Base-by-base conservation (phyloP, 2,329 filamentous ascomycete species). In the Claviceps digitariae region DNA sequence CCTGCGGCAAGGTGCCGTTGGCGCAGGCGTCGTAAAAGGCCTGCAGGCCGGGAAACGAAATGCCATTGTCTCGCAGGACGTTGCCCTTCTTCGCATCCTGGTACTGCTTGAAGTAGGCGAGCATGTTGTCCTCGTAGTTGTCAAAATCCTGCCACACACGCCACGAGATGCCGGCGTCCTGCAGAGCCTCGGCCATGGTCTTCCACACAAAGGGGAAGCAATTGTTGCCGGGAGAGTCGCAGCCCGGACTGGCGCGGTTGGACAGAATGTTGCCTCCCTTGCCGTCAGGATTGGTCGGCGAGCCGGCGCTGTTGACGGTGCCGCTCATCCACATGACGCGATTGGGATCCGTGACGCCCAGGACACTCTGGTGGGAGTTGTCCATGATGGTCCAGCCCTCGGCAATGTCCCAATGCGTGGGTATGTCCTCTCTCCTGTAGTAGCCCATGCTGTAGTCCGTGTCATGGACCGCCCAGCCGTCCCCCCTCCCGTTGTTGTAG, bases 141-240 rank as follows among this genome's bases (percentile, higher is more conserved):
- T 76, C 67, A 21, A 64, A 67, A 51, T 73, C 67, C 58, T 76
- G 74, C 61, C 68, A 76, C 4, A 75, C 66, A 52, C 75, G 72
- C 75, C 75, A 78, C 4, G 71, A 71, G 51, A 74, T 69, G 41
- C 69, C 72, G 4, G 71, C 69, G 23, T 72, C 67, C 58, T 76
- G 67, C 44, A 75, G 74, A 54, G 71, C 66, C 56, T 77, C 72
- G 48, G 70, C 72, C 46, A 71, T 69, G 0, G 74, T 75, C 54
- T 75, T 74, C 75, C 75, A 78, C 54, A 72, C 71, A 41, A 77
- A 66, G 2, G 75, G 75, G 50, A 75, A 75, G 59, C 74, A 77
- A 58, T 74, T 74, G 31, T 75, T 64, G 38, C 70, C 61, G 1
- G 64, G 58, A 5, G 57, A 63, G 36, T 73, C 71, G 55, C 74